phyloP scores from a whole-genome alignment of 768 basidiomycete species.

The Mycena venus region DNA sequence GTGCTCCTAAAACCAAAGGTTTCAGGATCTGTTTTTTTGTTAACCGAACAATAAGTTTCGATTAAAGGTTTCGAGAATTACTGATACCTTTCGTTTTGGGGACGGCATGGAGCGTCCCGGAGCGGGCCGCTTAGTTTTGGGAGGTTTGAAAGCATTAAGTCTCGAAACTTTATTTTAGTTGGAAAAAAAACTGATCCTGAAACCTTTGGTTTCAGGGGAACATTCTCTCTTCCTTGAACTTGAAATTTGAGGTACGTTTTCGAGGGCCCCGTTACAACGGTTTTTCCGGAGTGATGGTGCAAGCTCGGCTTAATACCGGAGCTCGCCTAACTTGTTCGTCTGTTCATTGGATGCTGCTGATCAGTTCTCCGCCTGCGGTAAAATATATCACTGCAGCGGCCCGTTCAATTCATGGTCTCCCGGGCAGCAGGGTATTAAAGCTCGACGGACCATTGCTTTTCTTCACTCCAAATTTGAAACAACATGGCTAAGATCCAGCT shows the following conservation, averaged over 20 bases:
- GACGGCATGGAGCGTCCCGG: not conserved
- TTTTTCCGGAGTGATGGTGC: not conserved
- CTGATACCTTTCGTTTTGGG: not conserved
- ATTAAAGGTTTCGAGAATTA: not conserved
- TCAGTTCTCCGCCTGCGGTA: conserved; percentile 4
- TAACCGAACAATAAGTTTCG: too few species aligned
- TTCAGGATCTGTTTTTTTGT: too few species aligned
- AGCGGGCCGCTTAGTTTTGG: not conserved
- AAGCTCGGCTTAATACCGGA: conserved; percentile 17
- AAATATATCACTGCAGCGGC: conserved; percentile 9
- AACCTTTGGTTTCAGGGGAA: conserved; percentile 2
- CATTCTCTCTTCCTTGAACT: conserved; percentile 1
- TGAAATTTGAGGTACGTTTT: not conserved
- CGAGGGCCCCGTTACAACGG: not conserved
- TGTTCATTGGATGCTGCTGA: not conserved
- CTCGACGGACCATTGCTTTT: not conserved
- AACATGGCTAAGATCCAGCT: conserved; percentile 7
- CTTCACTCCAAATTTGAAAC: not conserved
- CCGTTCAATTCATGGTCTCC: conserved; percentile 8
- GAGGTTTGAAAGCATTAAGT: not conserved
- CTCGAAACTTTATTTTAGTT: not conserved
- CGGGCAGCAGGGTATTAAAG: conserved; percentile 12
- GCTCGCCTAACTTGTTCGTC: not conserved
- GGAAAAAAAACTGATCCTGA: conserved; percentile 8
- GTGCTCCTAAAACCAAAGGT: too few species aligned